A percentile compares a stretch with the other conserved stretches of the same genome.
Conservation (phyloP, 768 basidiomycete genomes). For the Auricularia sp. region DNA sequence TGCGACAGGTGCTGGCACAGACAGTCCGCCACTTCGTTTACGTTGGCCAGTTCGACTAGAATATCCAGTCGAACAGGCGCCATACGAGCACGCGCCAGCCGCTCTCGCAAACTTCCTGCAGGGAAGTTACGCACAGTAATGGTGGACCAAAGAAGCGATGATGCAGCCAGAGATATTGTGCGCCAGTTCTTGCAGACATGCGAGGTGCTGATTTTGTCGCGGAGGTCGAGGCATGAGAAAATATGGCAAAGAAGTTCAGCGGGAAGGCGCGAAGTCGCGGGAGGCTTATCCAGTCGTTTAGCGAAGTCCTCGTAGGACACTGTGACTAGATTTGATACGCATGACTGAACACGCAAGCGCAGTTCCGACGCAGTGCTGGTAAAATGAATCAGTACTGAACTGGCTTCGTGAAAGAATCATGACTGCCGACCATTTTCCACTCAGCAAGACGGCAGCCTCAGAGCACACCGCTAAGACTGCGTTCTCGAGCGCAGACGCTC, state of each 20-base stretch:
- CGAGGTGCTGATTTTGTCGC: neutral
- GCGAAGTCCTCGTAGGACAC: too few species aligned
- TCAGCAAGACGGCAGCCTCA: too few species aligned
- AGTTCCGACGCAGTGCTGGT: too few species aligned
- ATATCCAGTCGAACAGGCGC: neutral
- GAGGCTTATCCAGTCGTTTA: too few species aligned
- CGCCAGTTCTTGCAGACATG: neutral
- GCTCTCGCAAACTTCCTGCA: neutral
- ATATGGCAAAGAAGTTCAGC: neutral
- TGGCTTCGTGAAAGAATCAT: too few species aligned
- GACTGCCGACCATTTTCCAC: too few species aligned
- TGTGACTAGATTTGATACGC: too few species aligned
- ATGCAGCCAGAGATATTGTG: neutral
- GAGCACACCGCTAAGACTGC: too few species aligned
- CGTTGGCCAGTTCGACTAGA: neutral
- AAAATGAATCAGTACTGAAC: too few species aligned
- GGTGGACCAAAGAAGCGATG: neutral
- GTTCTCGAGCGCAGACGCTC: too few species aligned
- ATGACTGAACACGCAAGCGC: too few species aligned
- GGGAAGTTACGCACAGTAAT: neutral
- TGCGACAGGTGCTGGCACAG: neutral
- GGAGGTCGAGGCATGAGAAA: neutral
- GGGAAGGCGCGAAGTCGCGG: neutral
- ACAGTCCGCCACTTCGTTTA: neutral
- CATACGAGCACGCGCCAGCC: neutral